Evolutionary conservation across 2,329 filamentous ascomycete species (phyloP).

Genomic region (Stromatinia cepivora): DNA sequence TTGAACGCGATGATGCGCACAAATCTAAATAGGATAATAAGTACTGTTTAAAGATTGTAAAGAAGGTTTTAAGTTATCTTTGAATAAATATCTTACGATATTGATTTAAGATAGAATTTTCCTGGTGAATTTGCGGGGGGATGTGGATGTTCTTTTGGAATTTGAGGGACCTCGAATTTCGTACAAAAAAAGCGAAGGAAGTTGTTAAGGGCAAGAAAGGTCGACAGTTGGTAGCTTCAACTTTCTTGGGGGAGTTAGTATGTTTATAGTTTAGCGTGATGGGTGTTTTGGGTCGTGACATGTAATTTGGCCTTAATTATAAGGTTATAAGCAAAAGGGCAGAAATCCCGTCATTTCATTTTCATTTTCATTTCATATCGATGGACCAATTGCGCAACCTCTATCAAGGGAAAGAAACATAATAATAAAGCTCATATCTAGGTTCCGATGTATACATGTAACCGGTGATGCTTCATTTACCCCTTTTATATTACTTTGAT

Average conservation of each 20-base stretch:
- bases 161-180: constrained; percentile 18
- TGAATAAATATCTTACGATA: constrained; percentile 8
- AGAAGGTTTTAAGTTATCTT: not conserved
- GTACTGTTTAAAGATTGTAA: constrained; percentile 11
- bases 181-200: constrained; percentile 20
- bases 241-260: not conserved
- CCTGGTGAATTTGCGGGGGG: constrained; percentile 1
- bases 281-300: too few species aligned
- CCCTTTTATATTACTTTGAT: too few species aligned
- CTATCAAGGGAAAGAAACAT: too few species aligned
- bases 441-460: too few species aligned
- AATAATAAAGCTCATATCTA: too few species aligned
- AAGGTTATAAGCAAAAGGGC: too few species aligned
- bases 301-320: not conserved
- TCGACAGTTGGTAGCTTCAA: constrained; percentile 14
- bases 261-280: not conserved
- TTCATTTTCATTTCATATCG: too few species aligned
- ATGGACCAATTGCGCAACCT: too few species aligned
- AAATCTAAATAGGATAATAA: constrained; percentile 11
- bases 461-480: too few species aligned
- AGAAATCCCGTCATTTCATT: too few species aligned
- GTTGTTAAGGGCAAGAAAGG: constrained; percentile 18
- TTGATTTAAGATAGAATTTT: constrained; percentile 11
- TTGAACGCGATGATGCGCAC: constrained; percentile 16
- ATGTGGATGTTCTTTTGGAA: not conserved